phyloP scores from a whole-genome alignment of 2,329 filamentous ascomycete species.

The Botryotinia convoluta region DNA sequence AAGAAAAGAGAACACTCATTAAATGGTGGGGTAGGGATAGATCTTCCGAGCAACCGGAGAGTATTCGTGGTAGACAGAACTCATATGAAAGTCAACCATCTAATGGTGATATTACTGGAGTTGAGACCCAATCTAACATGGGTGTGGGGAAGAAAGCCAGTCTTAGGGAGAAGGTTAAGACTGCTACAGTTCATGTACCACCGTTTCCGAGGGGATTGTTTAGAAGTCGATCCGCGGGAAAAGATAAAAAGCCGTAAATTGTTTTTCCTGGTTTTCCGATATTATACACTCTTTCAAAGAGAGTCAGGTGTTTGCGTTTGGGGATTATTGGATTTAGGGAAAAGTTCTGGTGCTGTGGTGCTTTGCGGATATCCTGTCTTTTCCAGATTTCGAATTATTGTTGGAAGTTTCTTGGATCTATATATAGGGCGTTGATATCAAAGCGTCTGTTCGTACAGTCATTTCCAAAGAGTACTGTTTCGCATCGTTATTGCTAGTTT shows the following conservation, averaged over 20 bases:
- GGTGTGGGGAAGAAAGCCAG: conserved; percentile 6
- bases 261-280: no score
- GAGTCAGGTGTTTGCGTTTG: not conserved
- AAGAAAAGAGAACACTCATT: conserved; percentile 16
- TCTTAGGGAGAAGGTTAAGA: conserved; percentile 16
- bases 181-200: conserved; percentile 16
- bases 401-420: not conserved
- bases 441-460: not conserved
- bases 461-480: not conserved
- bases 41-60: conserved; percentile 17
- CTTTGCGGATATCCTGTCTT: conserved; percentile 12
- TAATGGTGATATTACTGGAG: not conserved
- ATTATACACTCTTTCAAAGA: not conserved
- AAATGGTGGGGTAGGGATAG: conserved; percentile 20
- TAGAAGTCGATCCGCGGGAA: conserved; percentile 18
- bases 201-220: conserved; percentile 18
- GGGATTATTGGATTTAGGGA: not conserved
- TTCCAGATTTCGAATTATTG: not conserved
- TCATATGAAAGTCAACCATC: conserved; percentile 10
- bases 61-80: conserved; percentile 16
- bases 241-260: conserved; percentile 13
- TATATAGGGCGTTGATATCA: not conserved
- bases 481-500: not conserved
- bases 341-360: not conserved
- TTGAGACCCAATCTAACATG: not conserved